Evolutionary conservation across 192 early-diverging fungal genomes (phyloP).

Genomic region (Spinellus fusiger): DNA sequence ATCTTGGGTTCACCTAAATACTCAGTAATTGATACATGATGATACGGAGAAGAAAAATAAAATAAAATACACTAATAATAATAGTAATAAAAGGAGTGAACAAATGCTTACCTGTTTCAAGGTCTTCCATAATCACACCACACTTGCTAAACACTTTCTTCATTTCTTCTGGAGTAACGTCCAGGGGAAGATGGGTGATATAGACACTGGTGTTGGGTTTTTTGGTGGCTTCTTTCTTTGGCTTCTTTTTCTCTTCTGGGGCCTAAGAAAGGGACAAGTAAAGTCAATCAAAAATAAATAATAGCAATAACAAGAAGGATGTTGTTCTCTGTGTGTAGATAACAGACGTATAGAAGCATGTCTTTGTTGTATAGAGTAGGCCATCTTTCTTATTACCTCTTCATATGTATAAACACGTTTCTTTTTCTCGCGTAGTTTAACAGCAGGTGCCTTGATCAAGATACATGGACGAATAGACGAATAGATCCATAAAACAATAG

Average conservation of each 20-base stretch:
- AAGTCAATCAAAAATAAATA: neutral
- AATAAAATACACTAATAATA: too few species aligned
- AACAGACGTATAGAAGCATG: constrained; percentile 1
- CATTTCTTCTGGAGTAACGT: constrained; percentile 78
- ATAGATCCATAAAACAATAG: neutral
- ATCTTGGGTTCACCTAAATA: constrained; percentile 73
- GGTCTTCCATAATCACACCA: constrained; percentile 78
- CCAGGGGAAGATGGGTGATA: constrained; percentile 75
- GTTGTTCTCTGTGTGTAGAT: neutral
- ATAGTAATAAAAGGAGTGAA: neutral
- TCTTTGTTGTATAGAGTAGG: constrained; percentile 16
- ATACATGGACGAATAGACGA: neutral
- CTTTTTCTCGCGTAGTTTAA: constrained; percentile 31
- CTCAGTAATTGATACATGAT: too few species aligned
- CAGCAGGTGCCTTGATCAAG: constrained; percentile 25
- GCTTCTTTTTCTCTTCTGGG: constrained; percentile 36
- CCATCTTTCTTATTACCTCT: constrained; percentile 24
- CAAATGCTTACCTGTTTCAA: constrained; percentile 21
- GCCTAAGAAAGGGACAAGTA: neutral
- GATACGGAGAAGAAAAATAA: too few species aligned
- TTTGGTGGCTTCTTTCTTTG: constrained; percentile 43
- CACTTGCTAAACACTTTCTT: constrained; percentile 64
- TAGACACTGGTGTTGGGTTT: constrained; percentile 79
- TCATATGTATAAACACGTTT: constrained; percentile 47
- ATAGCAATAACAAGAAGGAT: neutral